These are phyloP conservation scores for Pelargonium myrrhifolium DNA, from an alignment of 441 rosid genomes.

Conservation along the genomic window DNA sequence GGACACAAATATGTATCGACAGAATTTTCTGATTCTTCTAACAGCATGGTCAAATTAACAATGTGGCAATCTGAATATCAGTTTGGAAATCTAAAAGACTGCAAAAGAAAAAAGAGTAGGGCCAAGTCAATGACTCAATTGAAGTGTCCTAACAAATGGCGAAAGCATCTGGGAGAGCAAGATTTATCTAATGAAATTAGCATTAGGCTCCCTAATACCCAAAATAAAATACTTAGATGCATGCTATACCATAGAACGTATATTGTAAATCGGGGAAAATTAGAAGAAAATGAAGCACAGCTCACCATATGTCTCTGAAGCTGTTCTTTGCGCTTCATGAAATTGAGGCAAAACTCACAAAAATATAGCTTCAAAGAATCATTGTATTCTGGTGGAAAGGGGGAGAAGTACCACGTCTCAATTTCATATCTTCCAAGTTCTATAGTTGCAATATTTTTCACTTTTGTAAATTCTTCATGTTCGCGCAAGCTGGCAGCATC, in stretches of 20 bases:
- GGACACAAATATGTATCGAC: not conserved
- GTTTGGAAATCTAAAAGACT: not conserved
- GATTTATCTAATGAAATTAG: not conserved
- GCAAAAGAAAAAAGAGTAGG: no score
- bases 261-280: conserved; percentile 7
- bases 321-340: conserved; percentile 98
- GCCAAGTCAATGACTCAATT: no score
- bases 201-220: not conserved
- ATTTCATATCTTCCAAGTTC: conserved; percentile 99
- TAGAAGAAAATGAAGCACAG: conserved; percentile 16
- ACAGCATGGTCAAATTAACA: not conserved
- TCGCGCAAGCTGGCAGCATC: conserved; percentile 99
- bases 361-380: conserved; percentile 91
- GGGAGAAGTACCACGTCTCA: conserved; percentile 99
- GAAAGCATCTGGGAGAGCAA: no score
- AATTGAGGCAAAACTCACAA: conserved; percentile 98
- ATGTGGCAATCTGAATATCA: not conserved
- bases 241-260: not conserved
- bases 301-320: conserved; percentile 99
- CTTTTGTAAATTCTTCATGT: conserved; percentile 98
- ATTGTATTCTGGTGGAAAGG: conserved; percentile 96
- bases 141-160: no score
- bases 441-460: conserved; percentile 92
- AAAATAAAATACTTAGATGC: not conserved
- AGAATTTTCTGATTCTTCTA: not conserved